Evolutionary conservation across 768 basidiomycete species (phyloP), one percentile per base, ranked within the genome.

Genomic region (Lactarius sanguifluus): DNA sequence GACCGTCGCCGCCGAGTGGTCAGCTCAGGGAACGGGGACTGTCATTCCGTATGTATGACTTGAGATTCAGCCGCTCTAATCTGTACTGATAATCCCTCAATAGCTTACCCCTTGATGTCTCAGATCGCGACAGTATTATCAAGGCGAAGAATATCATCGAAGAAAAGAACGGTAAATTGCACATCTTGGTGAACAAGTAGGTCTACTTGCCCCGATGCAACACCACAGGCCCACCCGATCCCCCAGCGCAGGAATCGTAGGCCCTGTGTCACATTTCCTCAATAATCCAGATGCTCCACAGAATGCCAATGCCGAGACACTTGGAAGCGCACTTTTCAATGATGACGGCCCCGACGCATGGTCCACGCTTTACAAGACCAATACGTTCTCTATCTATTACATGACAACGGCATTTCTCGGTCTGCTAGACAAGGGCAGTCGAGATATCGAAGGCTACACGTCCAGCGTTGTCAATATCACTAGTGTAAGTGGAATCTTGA

Each of bases 171-270:
- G 89, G 90, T 34, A 89, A 81, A 69, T 73, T 94, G 50, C 90
- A 94, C 71, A 83, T 92, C 61, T 83, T 94, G 5, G 85, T 93
- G 41, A 94, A 94, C 79, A 93, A 93, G 91, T 93, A 65, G 50
- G 66, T 83, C 71, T 38, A 40, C 67, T 52, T n/a, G 9, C 20
- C 59, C 15, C 25, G 20, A n/a, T 28, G 32, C 18, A 45, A 16
- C 55, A 45, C 52, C 6, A 57, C 23, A n/a, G 32, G 67, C 52
- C 52, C 15, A 64, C 54, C 15, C 7, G 10, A 41, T 28, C 32
- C 63, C 43, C 43, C 70, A 93, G 92, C 68, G 91, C 91, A 28
- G 91, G 91, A 1, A 88, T 92, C 76, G 76, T 78, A 7, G 92
- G 91, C 0, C 92, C 91, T 18, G 65, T 71, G 0, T 85, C 88